Evolutionary conservation across 2,329 filamentous ascomycete species (phyloP).

Genomic region (Aspergillus vadensis): DNA sequence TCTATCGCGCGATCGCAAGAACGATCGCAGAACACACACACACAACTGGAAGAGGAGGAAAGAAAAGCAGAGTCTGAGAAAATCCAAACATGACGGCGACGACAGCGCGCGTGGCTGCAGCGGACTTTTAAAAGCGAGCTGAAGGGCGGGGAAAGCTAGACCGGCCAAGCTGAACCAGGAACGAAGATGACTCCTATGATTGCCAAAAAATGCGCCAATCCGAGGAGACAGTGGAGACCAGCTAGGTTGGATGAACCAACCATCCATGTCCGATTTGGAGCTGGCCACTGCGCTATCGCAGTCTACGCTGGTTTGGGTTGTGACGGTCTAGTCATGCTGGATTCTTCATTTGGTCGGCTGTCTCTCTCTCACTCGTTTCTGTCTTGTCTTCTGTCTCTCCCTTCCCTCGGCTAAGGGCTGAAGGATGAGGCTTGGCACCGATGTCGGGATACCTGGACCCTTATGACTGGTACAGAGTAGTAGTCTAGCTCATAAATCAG

Average conservation of each 20-base stretch:
- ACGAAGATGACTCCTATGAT: conserved; percentile 2
- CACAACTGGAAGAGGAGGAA: not conserved
- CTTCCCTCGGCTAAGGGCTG: not conserved
- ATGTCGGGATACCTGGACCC: not conserved
- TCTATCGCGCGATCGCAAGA: conserved; percentile 1
- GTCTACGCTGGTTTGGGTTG: not conserved
- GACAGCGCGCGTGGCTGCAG: not conserved
- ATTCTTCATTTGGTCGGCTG: not conserved
- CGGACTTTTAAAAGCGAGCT: not conserved
- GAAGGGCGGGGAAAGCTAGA: not conserved
- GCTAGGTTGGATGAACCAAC: not conserved
- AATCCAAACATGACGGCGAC: not conserved
- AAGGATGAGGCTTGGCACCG: not conserved
- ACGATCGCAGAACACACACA: not conserved
- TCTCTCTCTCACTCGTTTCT: too few species aligned
- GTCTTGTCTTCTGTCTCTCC: not conserved
- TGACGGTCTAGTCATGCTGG: not conserved
- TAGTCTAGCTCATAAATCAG: too few species aligned
- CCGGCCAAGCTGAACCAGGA: conserved; percentile 1
- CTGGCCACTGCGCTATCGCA: conserved; percentile 1
- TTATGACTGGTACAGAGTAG: not conserved
- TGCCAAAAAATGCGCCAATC: conserved; percentile 1
- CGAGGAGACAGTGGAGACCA: not conserved
- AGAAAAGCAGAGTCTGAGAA: not conserved
- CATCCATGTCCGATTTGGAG: not conserved